phyloP scores from a whole-genome alignment of 176 grass and related monocot species.

The Thalia dealbata region DNA sequence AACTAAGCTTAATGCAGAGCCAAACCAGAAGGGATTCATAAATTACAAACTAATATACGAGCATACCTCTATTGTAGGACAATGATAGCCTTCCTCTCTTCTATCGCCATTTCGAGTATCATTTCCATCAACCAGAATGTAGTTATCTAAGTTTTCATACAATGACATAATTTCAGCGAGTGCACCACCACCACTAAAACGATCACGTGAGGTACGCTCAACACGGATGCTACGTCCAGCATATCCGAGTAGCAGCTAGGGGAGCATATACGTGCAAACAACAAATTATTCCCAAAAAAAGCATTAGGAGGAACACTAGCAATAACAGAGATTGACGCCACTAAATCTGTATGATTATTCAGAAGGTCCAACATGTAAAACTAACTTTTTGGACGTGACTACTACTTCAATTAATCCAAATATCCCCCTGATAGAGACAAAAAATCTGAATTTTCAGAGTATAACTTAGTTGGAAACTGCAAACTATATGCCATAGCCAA shows the following conservation, averaged over 20 bases:
- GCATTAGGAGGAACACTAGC: not conserved
- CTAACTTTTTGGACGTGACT: not conserved
- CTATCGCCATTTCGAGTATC: conserved; percentile 18
- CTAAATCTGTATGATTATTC: not conserved
- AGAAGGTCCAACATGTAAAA: too few species aligned
- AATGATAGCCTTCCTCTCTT: conserved; percentile 31
- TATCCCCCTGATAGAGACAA: not conserved
- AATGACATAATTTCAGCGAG: conserved; percentile 64
- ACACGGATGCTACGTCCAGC: conserved; percentile 56
- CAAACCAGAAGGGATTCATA: not conserved
- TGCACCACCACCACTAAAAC: conserved; percentile 52
- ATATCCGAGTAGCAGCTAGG: conserved; percentile 63
- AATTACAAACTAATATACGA: conserved; percentile 11
- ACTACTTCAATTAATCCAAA: not conserved
- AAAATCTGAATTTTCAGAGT: not conserved
- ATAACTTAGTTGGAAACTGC: not conserved
- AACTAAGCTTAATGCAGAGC: not conserved
- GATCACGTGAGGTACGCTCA: conserved; percentile 37
- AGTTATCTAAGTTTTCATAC: conserved; percentile 47
- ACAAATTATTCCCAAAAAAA: not conserved
- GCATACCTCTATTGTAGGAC: conserved; percentile 61
- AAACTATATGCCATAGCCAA: not conserved
- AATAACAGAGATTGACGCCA: not conserved
- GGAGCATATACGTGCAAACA: not conserved
- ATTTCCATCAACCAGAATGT: conserved; percentile 20